Evolutionary conservation across 176 grass and related monocot species (phyloP), one percentile per base, ranked within the genome.

Genomic region (Saccharum officinarum): DNA sequence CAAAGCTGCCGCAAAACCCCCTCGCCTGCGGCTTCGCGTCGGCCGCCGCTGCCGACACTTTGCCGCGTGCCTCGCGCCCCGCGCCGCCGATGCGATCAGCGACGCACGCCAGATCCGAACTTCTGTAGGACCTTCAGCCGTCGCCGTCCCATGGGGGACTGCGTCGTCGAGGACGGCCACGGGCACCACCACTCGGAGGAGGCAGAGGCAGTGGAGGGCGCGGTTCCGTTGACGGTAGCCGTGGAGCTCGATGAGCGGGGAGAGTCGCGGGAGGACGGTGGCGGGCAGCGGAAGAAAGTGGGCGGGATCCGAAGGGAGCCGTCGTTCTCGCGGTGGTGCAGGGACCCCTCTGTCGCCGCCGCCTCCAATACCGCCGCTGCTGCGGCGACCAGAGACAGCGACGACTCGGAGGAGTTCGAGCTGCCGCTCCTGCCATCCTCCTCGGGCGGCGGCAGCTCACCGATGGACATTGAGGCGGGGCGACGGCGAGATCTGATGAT

Each of bases 241-340:
- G 66, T 26, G 22, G 82, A 89, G 57, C 22, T 78, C 22, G 68
- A 76, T 25, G 80, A 75, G 68, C 69, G 28, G 38, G 30, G 68
- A 6, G 75, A 75, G 80, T 69, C 31, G 61, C 44, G 15, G 60
- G 84, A 79, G 28, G 68, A 41, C 30, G 80, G 80, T 80, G 23
- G 80, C 39, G 75, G 39, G 62, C 67, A 38, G 59, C 64, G 31
- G 68, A 95, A 90, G 73, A 76, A 78, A 12, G 14, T 68, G 66
- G 73, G 84, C 16, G 80, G 73, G 86, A 83, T 99, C 60, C 92
- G 88, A 80, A 91, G 88, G 93, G 97, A 96, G 84, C 93, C 93
- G 40, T 96, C 97, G 10, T 99, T 99, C 82, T 95, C 97, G 72
- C 85, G 97, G 75, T 99, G 93, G 93, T 99, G 97, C 84, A 91